Conservation (phyloP, 2,329 filamentous ascomycete genomes). For the Penicillium griseofulvum region DNA sequence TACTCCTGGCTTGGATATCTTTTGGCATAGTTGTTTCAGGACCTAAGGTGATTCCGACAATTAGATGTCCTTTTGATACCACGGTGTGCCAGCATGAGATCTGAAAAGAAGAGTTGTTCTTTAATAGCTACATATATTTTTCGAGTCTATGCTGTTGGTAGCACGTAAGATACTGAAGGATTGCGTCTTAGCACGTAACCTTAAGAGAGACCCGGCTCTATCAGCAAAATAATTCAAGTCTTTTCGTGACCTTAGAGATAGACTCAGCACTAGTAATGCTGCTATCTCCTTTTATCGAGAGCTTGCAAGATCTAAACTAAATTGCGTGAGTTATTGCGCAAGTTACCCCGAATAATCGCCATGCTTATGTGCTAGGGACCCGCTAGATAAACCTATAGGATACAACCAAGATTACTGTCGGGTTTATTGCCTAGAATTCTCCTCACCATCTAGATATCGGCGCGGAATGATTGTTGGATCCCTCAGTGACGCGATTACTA, state of each 20-base stretch:
- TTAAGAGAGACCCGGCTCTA: neutral
- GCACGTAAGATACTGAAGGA: neutral
- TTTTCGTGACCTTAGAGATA: neutral
- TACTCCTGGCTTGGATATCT: too few species aligned
- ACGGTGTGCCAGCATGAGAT: neutral
- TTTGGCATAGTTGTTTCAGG: neutral
- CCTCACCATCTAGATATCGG: neutral
- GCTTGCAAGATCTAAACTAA: neutral
- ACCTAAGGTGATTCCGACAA: neutral
- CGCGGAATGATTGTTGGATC: too few species aligned
- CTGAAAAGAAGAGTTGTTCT: neutral
- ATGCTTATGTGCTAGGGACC: neutral
- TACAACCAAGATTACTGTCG: neutral
- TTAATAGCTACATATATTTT: neutral
- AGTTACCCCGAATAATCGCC: neutral
- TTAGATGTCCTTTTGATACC: neutral
- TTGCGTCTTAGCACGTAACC: conserved; percentile 7
- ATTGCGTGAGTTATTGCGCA: conserved; percentile 1
- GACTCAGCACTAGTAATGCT: neutral
- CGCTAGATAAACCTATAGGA: neutral
- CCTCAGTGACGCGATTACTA: neutral
- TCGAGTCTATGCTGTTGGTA: conserved; percentile 7
- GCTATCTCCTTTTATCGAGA: too few species aligned
- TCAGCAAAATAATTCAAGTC: neutral
- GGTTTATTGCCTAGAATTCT: neutral